phyloP scores from a whole-genome alignment of 352 stramenopile species.

The Phytophthora sp. region DNA sequence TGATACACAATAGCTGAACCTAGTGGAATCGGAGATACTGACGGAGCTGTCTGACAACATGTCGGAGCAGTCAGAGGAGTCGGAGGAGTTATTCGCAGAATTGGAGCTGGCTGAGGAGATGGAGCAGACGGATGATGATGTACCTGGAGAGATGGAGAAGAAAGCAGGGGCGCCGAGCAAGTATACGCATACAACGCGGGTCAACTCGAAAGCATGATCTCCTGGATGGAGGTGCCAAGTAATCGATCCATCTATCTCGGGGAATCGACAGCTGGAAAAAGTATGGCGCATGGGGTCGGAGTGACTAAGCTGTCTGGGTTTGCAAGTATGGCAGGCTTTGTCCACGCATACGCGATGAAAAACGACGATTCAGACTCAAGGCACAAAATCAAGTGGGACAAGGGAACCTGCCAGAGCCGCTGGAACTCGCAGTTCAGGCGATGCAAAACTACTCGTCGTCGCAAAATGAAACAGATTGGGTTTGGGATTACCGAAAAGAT shows the following conservation, averaged over 20 bases:
- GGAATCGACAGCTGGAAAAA: not conserved
- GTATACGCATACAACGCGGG: not conserved
- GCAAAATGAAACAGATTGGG: not conserved
- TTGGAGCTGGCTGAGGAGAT: not conserved
- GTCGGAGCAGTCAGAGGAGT: too few relatives aligned
- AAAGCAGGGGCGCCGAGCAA: not conserved
- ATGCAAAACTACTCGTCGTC: not conserved
- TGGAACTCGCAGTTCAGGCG: not conserved
- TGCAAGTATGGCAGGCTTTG: not conserved
- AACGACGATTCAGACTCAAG: not conserved
- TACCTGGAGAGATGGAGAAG: too few relatives aligned
- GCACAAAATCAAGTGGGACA: not conserved
- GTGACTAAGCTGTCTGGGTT: not conserved
- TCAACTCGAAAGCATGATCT: not conserved
- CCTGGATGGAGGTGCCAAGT: not conserved
- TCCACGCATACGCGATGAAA: not conserved
- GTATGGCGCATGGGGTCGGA: not conserved
- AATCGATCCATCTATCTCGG: not conserved
- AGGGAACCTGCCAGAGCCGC: not conserved
- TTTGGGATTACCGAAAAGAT: not conserved
- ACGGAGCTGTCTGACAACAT: too few relatives aligned
- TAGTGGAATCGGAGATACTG: too few relatives aligned
- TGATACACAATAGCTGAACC: too few relatives aligned
- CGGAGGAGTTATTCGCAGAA: too few relatives aligned
- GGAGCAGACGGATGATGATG: too few relatives aligned